Conservation (phyloP, 2,329 filamentous ascomycete species). For the Colletotrichum orchidophilum region DNA sequence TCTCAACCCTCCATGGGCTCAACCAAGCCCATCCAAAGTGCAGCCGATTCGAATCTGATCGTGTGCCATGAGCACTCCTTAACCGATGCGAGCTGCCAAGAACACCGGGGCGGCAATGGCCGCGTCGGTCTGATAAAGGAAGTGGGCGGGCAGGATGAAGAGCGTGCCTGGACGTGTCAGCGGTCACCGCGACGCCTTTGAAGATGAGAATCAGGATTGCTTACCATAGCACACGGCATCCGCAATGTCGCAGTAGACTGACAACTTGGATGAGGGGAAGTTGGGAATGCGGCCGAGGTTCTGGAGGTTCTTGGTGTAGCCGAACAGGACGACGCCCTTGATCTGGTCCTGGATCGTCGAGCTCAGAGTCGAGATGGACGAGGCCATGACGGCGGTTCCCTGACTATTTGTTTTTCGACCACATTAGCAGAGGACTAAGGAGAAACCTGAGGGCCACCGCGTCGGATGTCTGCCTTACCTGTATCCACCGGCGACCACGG, state of each 20-base stretch:
- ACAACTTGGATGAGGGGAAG: slow-evolving; percentile 45
- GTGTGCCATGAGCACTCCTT: neutral
- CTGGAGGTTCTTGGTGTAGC: slow-evolving; percentile 55
- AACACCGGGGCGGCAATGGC: slow-evolving; percentile 37
- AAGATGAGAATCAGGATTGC: neutral
- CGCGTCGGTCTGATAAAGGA: slow-evolving; percentile 40
- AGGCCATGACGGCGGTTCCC: slow-evolving; percentile 55
- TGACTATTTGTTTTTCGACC: slow-evolving; percentile 40
- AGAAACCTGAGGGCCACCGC: neutral
- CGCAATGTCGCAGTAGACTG: slow-evolving; percentile 48
- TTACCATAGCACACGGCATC: slow-evolving; percentile 48
- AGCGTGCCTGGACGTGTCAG: slow-evolving; percentile 39
- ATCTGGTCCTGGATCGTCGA: slow-evolving; percentile 44
- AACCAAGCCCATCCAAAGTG: neutral
- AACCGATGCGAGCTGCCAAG: slow-evolving; percentile 36
- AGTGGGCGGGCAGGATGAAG: slow-evolving; percentile 46
- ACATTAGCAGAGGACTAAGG: neutral
- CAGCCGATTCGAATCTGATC: neutral
- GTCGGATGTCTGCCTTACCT: slow-evolving; percentile 30
- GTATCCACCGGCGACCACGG: slow-evolving; percentile 53
- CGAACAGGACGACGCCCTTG: slow-evolving; percentile 48
- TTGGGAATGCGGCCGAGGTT: slow-evolving; percentile 49
- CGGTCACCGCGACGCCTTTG: neutral
- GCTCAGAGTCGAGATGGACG: slow-evolving; percentile 47
- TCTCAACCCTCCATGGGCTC: neutral